A percentile compares a stretch with the other conserved stretches of the same genome.
These are phyloP conservation scores for Umbelopsis sp. DNA, from an alignment of 192 early-diverging fungal genomes.

Conservation along the genomic window DNA sequence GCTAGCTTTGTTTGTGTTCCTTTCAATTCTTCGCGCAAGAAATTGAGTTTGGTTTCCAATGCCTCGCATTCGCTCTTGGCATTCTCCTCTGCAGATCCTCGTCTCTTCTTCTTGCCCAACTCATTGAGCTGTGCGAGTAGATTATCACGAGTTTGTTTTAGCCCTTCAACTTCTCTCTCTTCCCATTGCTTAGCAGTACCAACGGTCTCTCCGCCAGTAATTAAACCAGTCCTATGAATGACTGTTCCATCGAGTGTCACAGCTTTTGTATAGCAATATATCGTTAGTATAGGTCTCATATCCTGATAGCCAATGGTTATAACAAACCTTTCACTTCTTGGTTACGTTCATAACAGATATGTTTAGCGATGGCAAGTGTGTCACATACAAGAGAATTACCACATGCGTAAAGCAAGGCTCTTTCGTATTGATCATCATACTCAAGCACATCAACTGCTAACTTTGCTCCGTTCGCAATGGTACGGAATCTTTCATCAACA, in stretches of 20 bases:
- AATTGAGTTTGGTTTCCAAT: conserved; percentile 60
- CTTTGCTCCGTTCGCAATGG: conserved; percentile 77
- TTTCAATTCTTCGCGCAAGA: conserved; percentile 63
- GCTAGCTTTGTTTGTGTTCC: conserved; percentile 48
- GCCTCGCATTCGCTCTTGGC: conserved; percentile 61
- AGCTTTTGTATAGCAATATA: conserved; percentile 40
- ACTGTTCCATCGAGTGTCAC: conserved; percentile 93
- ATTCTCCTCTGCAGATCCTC: conserved; percentile 65
- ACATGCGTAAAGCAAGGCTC: conserved; percentile 88
- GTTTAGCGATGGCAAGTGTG: conserved; percentile 77
- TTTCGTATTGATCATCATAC: conserved; percentile 76
- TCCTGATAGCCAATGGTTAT: not conserved
- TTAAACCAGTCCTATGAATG: conserved; percentile 95
- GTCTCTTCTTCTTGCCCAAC: conserved; percentile 68
- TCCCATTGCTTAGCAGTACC: conserved; percentile 76
- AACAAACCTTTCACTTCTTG: conserved; percentile 78
- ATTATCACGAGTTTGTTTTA: conserved; percentile 70
- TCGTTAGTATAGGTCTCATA: not conserved
- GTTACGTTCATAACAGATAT: conserved; percentile 82
- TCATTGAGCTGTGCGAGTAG: conserved; percentile 74
- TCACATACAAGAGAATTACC: conserved; percentile 95
- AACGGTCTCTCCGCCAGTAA: conserved; percentile 78
- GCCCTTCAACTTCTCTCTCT: conserved; percentile 82
- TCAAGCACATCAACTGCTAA: conserved; percentile 94
- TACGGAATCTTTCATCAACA: conserved; percentile 82